Base-by-base conservation (phyloP, 768 basidiomycete species). In the Pulveroboletus sp. region DNA sequence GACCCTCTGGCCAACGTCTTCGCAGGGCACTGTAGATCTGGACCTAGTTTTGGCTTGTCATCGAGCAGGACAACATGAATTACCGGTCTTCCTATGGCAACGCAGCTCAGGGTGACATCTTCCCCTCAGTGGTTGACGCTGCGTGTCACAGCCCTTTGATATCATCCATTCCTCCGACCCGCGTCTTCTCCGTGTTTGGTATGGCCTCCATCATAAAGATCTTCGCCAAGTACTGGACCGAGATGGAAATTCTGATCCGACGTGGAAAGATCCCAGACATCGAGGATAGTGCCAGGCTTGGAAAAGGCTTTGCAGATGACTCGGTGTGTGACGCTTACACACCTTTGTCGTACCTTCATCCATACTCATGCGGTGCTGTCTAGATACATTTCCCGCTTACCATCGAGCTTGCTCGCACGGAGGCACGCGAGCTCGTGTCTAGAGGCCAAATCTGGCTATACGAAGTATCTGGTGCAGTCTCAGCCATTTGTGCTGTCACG, bases 401-500 rank as follows among this genome's bases (percentile, higher is more conserved):
- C 35, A 56, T 68, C 32, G 70, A 71, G 14, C 58, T 58, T 14
- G 77, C 78, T 12, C 56, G 64, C 13, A 53, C 68, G 22, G 77
- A 82, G 61, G 78, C 80, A 2, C 48, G 49, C 2, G 73, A 76
- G 47, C 70, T 82, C 40, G 74, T 81, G 49, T 55, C 62, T 8
- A 75, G 75, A 49, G 65, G 73, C n/a, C 75, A 76, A 43, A 59
- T 79, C 24, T 82, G 79, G 78, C 63, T 82, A 22, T 78, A 76
- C 58, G 76, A 77, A 44, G 68, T 69, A 17, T 50, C 61, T 11
- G 67, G 68, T 2, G 65, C 71, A 43, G 62, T 77, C 43, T 70
- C 78, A 5, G 76, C 74, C 17, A 74, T 82, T 35, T 80, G 79
- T 39, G 80, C 80, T 14, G 78, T 76, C 19, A 77, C 80, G n/a